Base-by-base conservation (phyloP, 2,329 filamentous ascomycete species). In the Hypoxylon sp. region DNA sequence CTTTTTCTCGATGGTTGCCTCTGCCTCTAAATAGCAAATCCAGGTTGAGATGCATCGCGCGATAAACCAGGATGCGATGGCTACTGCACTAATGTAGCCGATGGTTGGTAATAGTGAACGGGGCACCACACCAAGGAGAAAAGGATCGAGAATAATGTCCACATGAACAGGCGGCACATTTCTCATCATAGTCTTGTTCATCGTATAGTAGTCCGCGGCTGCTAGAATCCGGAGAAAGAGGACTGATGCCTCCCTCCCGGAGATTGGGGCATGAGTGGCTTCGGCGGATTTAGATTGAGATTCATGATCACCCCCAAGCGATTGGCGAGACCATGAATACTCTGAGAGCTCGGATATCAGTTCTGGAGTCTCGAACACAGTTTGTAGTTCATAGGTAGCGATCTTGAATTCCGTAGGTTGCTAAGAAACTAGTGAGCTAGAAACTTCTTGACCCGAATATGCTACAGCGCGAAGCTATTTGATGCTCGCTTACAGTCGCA, bases 131-230 rank as follows among this genome's bases (percentile, higher is more conserved):
- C 97, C 96, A 75, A 91, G 81, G 44, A 97, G 67, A 77, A 91
- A 98, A 0, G 94, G 94, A 79, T 98, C 96, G 24, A 99, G 87
- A 74, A 98, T 92, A 79, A 90, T 80, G 74, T 99, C 95, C 56
- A 91, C 91, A 58, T 89, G 83, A 3, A 98, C 94, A 0, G 90
- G 88, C 1, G 91, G 90, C 13, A 93, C 91, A 68, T 85, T 76
- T 53, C 83, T 80, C 95, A 98, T 98, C 75, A 97, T 86, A 1
- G 86, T 86, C 68, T 83, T 80, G 77, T 97, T 87, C 65, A 89
- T 85, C 10, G 92, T 92, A 80, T 92, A 97, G 83, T 95, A 99
- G 75, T 97, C 93, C 51, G 96, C 94, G 19, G 91, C 89, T 13
- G 94, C 88, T 70, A 87, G 85, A 57, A 98, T 84, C 69, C 89